A percentile compares a stretch with the other conserved stretches of the same genome.
These are phyloP conservation scores for Phaeoacremonium minimum DNA, from an alignment of 2,329 filamentous ascomycete genomes.

Conservation along the genomic window DNA sequence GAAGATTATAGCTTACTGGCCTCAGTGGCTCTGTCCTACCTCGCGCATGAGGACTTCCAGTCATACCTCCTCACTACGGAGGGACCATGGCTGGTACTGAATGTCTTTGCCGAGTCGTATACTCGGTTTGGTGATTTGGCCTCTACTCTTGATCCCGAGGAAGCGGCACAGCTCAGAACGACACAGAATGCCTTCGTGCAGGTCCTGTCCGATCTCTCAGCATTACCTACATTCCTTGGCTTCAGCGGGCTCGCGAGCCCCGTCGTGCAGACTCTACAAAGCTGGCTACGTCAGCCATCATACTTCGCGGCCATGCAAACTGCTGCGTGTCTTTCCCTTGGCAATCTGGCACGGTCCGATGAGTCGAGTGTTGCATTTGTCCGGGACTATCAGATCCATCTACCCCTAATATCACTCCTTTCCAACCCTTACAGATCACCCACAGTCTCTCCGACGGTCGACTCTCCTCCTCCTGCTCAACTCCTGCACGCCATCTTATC, in stretches of 20 bases:
- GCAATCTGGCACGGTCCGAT: constrained; percentile 59
- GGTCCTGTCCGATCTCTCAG: constrained; percentile 43
- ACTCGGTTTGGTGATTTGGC: constrained; percentile 30
- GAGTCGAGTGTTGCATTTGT: constrained; percentile 47
- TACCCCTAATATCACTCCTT: constrained; percentile 40
- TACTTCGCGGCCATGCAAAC: constrained; percentile 41
- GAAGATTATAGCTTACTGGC: constrained; percentile 51
- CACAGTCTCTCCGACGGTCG: constrained; percentile 24
- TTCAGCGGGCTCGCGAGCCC: constrained; percentile 30
- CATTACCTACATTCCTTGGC: constrained; percentile 32
- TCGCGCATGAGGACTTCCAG: constrained; percentile 50
- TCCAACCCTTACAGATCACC: constrained; percentile 26
- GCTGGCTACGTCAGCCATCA: constrained; percentile 32
- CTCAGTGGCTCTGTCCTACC: constrained; percentile 50
- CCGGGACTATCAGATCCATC: constrained; percentile 33
- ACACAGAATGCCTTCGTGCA: constrained; percentile 47
- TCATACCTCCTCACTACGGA: constrained; percentile 34
- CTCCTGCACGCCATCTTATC: constrained; percentile 53
- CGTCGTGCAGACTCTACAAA: constrained; percentile 28
- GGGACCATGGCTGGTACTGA: constrained; percentile 38
- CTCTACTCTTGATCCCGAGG: constrained; percentile 36
- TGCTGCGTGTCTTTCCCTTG: constrained; percentile 56
- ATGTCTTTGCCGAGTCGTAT: constrained; percentile 43
- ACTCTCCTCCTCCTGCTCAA: constrained; percentile 25
- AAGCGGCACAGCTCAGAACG: constrained; percentile 39